Evolutionary conservation across 306 rosid species (phyloP).

Genomic region (Crataegus laevigata): DNA sequence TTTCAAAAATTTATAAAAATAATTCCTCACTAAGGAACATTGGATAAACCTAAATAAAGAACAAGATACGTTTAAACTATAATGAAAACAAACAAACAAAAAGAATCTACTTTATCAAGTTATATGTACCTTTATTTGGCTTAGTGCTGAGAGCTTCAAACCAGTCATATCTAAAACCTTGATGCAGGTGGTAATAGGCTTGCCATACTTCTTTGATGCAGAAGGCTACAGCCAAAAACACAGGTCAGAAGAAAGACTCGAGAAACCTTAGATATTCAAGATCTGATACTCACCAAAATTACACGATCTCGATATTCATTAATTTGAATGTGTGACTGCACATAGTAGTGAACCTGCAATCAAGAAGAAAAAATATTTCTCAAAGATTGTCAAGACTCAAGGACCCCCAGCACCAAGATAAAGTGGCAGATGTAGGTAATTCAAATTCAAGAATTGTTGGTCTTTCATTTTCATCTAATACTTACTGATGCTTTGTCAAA

Average conservation of each 20-base stretch:
- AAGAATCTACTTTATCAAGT: background rate
- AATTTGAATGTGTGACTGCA: slow-evolving; percentile 97
- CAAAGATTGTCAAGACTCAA: background rate
- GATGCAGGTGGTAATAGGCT: slow-evolving; percentile 66
- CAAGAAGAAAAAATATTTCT: background rate
- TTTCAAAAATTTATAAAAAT: background rate
- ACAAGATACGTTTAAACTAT: background rate
- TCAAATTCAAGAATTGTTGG: background rate
- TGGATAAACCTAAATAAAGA: background rate
- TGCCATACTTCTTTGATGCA: slow-evolving; percentile 73
- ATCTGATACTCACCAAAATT: slow-evolving; percentile 53
- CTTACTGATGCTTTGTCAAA: slow-evolving; percentile 94
- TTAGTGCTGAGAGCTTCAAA: slow-evolving; percentile 81
- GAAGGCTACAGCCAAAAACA: slow-evolving; percentile 51
- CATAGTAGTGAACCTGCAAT: slow-evolving; percentile 83
- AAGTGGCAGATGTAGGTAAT: background rate
- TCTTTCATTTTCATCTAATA: slow-evolving; percentile 7
- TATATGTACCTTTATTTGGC: slow-evolving; percentile 65
- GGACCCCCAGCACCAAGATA: slow-evolving; percentile 1
- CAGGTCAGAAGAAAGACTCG: slow-evolving; percentile 16
- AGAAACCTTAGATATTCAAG: slow-evolving; percentile 9
- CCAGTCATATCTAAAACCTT: slow-evolving; percentile 98
- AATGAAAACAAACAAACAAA: background rate
- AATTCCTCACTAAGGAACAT: background rate
- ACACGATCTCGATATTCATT: slow-evolving; percentile 87